Percentiles rank a stretch among this genome's conserved stretches.
These are phyloP conservation scores for Elongisporangium anandrum DNA, from an alignment of 352 stramenopile species.

Conservation along the genomic window DNA sequence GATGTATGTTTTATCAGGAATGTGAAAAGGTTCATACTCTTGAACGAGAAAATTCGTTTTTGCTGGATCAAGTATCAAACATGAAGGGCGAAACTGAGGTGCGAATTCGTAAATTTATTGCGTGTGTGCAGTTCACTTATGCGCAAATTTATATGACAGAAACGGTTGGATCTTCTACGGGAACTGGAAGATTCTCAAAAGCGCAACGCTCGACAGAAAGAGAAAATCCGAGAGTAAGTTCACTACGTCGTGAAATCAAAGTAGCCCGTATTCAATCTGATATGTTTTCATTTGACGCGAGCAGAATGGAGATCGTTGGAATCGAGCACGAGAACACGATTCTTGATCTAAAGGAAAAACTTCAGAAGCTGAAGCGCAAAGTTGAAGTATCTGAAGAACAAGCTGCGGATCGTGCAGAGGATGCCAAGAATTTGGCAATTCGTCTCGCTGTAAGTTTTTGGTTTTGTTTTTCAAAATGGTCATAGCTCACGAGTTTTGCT, in stretches of 20 bases:
- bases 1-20: slow-evolving; percentile 15
- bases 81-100: slow-evolving; percentile 74
- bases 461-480: background rate
- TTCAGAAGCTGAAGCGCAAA: slow-evolving; percentile 71
- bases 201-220: slow-evolving; percentile 57
- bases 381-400: slow-evolving; percentile 38
- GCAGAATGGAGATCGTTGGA: slow-evolving; percentile 57
- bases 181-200: slow-evolving; percentile 71
- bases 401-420: slow-evolving; percentile 46
- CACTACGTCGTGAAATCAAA: background rate
- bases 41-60: slow-evolving; percentile 63
- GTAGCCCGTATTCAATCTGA: background rate
- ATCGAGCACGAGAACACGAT: slow-evolving; percentile 76
- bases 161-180: slow-evolving; percentile 60
- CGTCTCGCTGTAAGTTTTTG: slow-evolving; percentile 44
- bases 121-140: too few relatives aligned
- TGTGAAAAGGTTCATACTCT: slow-evolving; percentile 54
- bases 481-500: background rate
- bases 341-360: slow-evolving; percentile 70
- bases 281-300: slow-evolving; percentile 2
- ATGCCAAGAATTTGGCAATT: slow-evolving; percentile 62
- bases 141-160: too few relatives aligned
- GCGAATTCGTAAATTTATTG: background rate
- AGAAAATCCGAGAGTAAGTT: slow-evolving; percentile 62
- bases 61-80: slow-evolving; percentile 61